phyloP scores from a whole-genome alignment of 179 eudicot species.

The Silene noctiflora region DNA sequence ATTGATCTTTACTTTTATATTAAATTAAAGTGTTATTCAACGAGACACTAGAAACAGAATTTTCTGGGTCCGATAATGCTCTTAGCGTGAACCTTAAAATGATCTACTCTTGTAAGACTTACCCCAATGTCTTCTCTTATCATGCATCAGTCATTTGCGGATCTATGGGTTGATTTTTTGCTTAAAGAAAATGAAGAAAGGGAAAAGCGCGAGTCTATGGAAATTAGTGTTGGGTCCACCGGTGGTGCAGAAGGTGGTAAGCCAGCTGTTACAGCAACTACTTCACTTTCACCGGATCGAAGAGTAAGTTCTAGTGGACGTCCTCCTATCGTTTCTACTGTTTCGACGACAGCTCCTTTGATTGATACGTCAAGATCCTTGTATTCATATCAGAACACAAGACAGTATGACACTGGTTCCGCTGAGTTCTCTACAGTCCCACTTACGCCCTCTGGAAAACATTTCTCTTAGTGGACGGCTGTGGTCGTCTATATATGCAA shows the following conservation, averaged over 20 bases:
- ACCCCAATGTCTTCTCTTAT: neutral
- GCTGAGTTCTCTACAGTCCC: slow-evolving; percentile 95
- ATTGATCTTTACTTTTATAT: neutral
- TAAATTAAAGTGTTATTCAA: neutral
- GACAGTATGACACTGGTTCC: slow-evolving; percentile 47
- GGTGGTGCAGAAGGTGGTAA: slow-evolving; percentile 27
- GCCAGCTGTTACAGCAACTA: slow-evolving; percentile 26
- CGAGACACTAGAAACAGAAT: neutral
- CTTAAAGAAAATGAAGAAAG: slow-evolving; percentile 93
- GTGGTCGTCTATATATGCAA: slow-evolving; percentile 30
- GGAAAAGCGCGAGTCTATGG: slow-evolving; percentile 64
- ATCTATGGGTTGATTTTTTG: slow-evolving; percentile 97
- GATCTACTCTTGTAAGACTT: neutral
- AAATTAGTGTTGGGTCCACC: slow-evolving; percentile 31
- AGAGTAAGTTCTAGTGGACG: slow-evolving; percentile 29
- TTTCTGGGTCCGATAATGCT: no score
- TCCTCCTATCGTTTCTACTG: slow-evolving; percentile 35
- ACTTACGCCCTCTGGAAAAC: slow-evolving; percentile 62
- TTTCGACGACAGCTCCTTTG: slow-evolving; percentile 36
- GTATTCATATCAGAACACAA: slow-evolving; percentile 36
- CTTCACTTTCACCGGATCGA: slow-evolving; percentile 32
- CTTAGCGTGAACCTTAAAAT: neutral
- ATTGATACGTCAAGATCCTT: slow-evolving; percentile 34
- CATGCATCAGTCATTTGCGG: slow-evolving; percentile 74
- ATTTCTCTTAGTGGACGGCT: slow-evolving; percentile 34